Base-by-base conservation (phyloP, 805 yeast genomes). In the Ogataea sp. region DNA sequence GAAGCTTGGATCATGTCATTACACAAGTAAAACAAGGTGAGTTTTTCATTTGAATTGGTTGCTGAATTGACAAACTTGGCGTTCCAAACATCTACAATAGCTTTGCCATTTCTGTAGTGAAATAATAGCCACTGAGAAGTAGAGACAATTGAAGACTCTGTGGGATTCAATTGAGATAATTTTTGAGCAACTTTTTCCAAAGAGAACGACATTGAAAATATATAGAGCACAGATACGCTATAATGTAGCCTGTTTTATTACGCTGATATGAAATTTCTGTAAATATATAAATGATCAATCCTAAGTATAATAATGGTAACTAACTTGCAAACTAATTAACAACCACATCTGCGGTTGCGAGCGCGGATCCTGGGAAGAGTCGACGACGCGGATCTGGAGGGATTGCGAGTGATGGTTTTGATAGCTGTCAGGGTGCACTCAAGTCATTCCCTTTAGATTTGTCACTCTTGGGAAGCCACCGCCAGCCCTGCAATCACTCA, bases 1-100 rank as follows among this genome's bases (percentile, higher is more conserved):
- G 88, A 76, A 53, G 83, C 83, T 58, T 86, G 96, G 1, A 85
- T 81, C 18, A 86, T 79, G 47, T 86, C 96, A 56, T 86, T 86
- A 38, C 83, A 80, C 13, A 86, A 63, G 51, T 86, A 86, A 20
- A 86, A 66, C 40, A 82, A 59, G 2, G 81, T 68, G 38, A 81
- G 65, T 43, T 69, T 71, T 49, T 71, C 41, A 20, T 46, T 18
- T n/a, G 42, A 27, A 24, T 25, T 28, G 40, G 13, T 7, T n/a
- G 37, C 42, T 17, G 52, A 42, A 4, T 44, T 35, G 3, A 33
- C 18, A 17, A 48, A 43, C 21, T 43, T 40, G 10, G 39, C 31
- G 24, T 65, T 56, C 87, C 87, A 80, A 5, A 70, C 60, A 21
- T 58, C 53, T 9, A 80, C 84, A 24, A 75, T 66, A 23, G 68